Conservation (phyloP, 352 stramenopile species). For the Phytophthora macrochlamydospora region DNA sequence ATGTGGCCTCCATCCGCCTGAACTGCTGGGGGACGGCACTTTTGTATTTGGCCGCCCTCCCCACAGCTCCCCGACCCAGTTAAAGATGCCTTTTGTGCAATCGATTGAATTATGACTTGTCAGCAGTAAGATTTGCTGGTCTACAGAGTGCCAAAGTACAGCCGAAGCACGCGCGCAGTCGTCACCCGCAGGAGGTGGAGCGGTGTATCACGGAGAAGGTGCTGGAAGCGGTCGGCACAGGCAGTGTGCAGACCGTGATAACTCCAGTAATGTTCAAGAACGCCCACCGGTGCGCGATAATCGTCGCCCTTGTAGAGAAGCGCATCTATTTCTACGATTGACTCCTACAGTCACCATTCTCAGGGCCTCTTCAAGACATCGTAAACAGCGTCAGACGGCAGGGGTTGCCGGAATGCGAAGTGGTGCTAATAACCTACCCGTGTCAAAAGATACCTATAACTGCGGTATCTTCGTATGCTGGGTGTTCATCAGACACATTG, state of each 20-base stretch:
- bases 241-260: conserved; percentile 27
- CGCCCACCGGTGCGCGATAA: not conserved
- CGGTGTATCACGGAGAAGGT: not conserved
- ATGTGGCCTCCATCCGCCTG: too few relatives aligned
- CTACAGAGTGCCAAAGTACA: not conserved
- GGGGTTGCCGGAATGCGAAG: not conserved
- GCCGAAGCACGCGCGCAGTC: not conserved
- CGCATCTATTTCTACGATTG: not conserved
- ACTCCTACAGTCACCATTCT: not conserved
- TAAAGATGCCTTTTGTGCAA: not conserved
- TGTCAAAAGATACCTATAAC: not conserved
- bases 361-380: not conserved
- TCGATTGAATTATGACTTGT: not conserved
- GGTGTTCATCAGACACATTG: not conserved
- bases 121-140: not conserved
- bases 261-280: conserved; percentile 48
- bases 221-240: not conserved
- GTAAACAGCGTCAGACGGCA: not conserved
- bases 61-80: too few relatives aligned
- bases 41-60: too few relatives aligned
- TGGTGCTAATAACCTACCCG: not conserved
- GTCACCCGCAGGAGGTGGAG: not conserved
- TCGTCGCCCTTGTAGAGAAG: not conserved
- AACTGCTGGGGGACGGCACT: too few relatives aligned
- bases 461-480: not conserved